Evolutionary conservation across 805 yeast species (phyloP), one percentile per base, ranked within the genome.

Genomic region (Candida khao-thaluensis): DNA sequence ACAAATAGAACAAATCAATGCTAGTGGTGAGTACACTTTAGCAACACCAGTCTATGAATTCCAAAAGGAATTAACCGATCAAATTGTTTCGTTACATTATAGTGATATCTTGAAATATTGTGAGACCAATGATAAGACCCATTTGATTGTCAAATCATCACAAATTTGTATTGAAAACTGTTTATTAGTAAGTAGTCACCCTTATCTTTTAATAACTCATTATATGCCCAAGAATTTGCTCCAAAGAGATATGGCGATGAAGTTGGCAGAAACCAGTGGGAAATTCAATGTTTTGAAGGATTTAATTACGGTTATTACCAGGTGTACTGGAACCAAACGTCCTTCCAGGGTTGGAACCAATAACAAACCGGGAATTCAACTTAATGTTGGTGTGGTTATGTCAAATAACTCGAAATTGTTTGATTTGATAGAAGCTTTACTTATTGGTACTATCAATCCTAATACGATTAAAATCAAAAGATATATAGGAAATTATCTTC

Each of bases 51-150:
- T 89, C 80, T 77, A 82, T 38, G 87, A 84, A 45, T 85, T 85
- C 49, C 98, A 91, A 57, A 83, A 81, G 52, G 93, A 89, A 52
- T 70, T 91, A 37, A 86, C 90, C 8, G 95, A 91, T 59, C 96
- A 89, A 56, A 89, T 93, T 21, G 85, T 91, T 9, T 85, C 95
- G 1, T 68, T 89, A 28, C 98, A 91, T 61, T 91, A 90, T 57
- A 79, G 91, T 23, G 98, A 90, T 56, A 88, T 91, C 42, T 68
- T 91, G 50, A 82, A 88, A 60, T 90, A 83, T 57, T 89, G 86
- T 54, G 95, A 88, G 56, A 67, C 77, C 35, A 64, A 72, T 41
- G 74, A 71, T 45, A 62, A 64, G 28, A 58, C 62, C 5, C 72
- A 68, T 11, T 77, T 85, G 20, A 76, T 85, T 25, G 68, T 80